phyloP scores from a whole-genome alignment of 139 green algal species.

The Chlamydomonas eustigma region DNA sequence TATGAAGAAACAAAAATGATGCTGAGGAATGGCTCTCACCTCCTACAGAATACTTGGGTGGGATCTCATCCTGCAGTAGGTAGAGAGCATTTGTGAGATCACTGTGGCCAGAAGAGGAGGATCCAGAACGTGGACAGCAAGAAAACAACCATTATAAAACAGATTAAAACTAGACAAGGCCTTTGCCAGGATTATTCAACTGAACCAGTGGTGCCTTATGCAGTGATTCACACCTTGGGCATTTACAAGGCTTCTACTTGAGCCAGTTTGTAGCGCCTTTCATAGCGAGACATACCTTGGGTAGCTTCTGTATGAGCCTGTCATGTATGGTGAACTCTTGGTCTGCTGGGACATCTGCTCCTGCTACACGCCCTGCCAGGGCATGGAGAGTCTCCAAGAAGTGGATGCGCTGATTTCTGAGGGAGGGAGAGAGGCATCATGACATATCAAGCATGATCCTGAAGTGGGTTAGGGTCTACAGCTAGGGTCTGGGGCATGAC shows the following conservation, averaged over 20 bases:
- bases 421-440: background rate
- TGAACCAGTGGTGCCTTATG: too few species aligned
- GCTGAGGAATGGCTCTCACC: background rate
- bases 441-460: background rate
- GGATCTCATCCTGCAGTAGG: background rate
- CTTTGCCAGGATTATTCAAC: background rate
- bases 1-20: background rate
- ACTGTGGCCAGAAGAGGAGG: background rate
- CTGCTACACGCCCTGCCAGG: slow-evolving; percentile 52
- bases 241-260: background rate
- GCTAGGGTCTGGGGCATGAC: background rate
- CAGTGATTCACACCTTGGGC: too few species aligned
- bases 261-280: background rate
- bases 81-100: background rate
- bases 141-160: background rate
- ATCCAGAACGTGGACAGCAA: background rate
- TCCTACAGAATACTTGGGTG: background rate
- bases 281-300: slow-evolving; percentile 3
- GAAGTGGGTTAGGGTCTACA: background rate
- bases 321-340: slow-evolving; percentile 24
- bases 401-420: slow-evolving; percentile 15
- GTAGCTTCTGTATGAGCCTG: slow-evolving; percentile 10
- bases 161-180: background rate
- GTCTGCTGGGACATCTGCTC: slow-evolving; percentile 29
- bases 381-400: slow-evolving; percentile 65